Evolutionary conservation across 78 protist species (phyloP), one percentile per base, ranked within the genome.

Genomic region (Dictyostelium brefeldianum): DNA sequence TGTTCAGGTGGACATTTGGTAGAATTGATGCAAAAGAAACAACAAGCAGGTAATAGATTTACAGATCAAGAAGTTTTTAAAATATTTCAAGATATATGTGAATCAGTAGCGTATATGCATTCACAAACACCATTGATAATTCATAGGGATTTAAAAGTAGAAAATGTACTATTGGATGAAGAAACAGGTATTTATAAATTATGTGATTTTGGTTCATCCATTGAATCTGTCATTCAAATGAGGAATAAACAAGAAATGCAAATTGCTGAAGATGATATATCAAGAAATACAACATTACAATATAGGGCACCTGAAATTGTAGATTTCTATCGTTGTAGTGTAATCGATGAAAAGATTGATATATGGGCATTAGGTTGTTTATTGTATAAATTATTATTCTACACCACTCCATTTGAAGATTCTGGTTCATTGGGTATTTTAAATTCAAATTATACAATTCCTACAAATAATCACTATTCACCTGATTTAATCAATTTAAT

Each of bases 311-410:
- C 98, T 7, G 98, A 96, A 54, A 95, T 95, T 94, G 69, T 95
- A 3, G 98, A 96, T 78, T 82, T 96, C 73, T 96, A 91, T 89
- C 47, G 98, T 1, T 62, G 62, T 5, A 64, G 85, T 14, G 71
- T 62, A 0, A 95, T 96, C 81, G 77, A 85, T 62, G 89, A 83
- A 50, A 95, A 96, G 84, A 92, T 74, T 65, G 98, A 96, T 77
- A 81, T 96, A 20, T 96, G 98, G 98, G 97, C 98, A 43, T 50
- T 96, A 57, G 98, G 98, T 27, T 83, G 94, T 73, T 25, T 92
- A 9, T 90, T 96, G 17, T 96, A 95, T 83, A 96, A 91, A 48
- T 53, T 87, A 51, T 29, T 87, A 6, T 87, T 64, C 48, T 87
- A 87, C 27, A 78, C 83, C 1, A 87, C 93, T 4, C 93, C 93